Percentiles rank a stretch among this genome's conserved stretches.
These are phyloP conservation scores for Irpex lacteus DNA, from an alignment of 1,284 basidiomycete species.

Conservation along the genomic window DNA sequence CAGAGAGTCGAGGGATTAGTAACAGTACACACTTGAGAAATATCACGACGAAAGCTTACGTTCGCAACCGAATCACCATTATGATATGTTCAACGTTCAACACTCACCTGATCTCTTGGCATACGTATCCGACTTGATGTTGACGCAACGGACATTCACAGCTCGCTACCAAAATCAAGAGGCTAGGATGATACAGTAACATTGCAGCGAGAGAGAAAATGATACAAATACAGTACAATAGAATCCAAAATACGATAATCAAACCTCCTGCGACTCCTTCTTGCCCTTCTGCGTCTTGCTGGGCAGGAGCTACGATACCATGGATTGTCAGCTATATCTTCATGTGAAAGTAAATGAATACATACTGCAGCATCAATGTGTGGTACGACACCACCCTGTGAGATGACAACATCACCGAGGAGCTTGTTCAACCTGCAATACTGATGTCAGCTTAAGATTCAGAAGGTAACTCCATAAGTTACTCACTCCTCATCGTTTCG, in stretches of 20 bases:
- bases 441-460: neutral
- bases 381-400: conserved; percentile 85
- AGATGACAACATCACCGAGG: conserved; percentile 81
- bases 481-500: conserved; percentile 78
- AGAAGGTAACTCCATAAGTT: too few species aligned
- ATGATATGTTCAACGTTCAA: too few species aligned
- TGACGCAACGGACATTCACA: too few species aligned
- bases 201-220: conserved; percentile 20
- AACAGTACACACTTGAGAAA: too few species aligned
- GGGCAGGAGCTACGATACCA: conserved; percentile 53
- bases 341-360: neutral
- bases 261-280: conserved; percentile 39
- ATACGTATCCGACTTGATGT: too few species aligned
- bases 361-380: conserved; percentile 45
- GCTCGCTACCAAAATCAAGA: too few species aligned
- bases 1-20: too few species aligned
- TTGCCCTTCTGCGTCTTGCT: conserved; percentile 39
- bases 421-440: conserved; percentile 57
- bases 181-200: conserved; percentile 6
- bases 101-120: too few species aligned
- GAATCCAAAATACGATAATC: conserved; percentile 16
- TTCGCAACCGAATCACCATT: too few species aligned
- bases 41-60: too few species aligned
- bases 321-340: too few species aligned
- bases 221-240: conserved; percentile 30